Evolutionary conservation across 1,284 basidiomycete genomes (phyloP).

Genomic region (Tylopilus sp.): DNA sequence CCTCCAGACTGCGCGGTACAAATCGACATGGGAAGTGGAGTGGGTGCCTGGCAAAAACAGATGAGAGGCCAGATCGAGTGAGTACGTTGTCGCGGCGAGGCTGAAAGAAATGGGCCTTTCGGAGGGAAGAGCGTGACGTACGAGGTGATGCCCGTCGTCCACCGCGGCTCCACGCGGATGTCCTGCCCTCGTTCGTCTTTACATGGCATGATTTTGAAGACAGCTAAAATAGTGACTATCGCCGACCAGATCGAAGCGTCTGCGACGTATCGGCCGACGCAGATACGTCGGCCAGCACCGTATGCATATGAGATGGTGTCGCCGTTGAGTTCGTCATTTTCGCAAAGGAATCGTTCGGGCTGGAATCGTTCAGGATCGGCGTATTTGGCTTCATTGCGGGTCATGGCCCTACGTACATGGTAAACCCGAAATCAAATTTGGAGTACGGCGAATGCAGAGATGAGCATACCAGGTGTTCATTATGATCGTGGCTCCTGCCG

Average conservation of each 20-base stretch:
- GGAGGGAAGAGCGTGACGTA: conserved; percentile 7
- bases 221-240: conserved; percentile 30
- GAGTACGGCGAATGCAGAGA: not conserved
- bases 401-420: conserved; percentile 22
- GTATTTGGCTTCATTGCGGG: conserved; percentile 32
- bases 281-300: conserved; percentile 31
- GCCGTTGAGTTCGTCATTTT: conserved; percentile 19
- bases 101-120: not conserved
- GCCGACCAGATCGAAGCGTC: conserved; percentile 35
- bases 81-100: not conserved
- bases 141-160: conserved; percentile 30
- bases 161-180: conserved; percentile 23
- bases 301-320: conserved; percentile 23
- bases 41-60: conserved; percentile 19
- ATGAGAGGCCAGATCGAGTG: not conserved
- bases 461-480: conserved; percentile 26
- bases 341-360: conserved; percentile 28
- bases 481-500: conserved; percentile 28
- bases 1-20: conserved; percentile 20
- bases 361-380: conserved; percentile 25
- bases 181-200: conserved; percentile 29
- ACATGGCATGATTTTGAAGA: conserved; percentile 27
- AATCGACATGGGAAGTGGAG: conserved; percentile 26
- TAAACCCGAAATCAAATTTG: not conserved
- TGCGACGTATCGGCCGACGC: conserved; percentile 32